Base-by-base conservation (phyloP, 768 basidiomycete genomes). In the Tubosaeta sp. region DNA sequence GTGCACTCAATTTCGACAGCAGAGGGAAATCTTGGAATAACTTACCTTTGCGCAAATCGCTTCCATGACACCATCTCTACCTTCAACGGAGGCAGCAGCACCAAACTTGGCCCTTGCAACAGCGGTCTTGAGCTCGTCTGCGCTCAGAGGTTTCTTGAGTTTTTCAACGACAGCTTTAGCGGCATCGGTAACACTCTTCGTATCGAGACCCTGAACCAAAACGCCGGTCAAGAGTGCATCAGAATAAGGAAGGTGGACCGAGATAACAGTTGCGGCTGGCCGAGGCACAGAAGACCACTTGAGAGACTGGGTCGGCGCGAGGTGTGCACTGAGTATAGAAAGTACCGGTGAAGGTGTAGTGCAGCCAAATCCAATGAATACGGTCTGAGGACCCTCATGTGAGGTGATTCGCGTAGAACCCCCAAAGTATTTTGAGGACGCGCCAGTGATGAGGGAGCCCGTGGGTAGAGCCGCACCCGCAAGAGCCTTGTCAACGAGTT, bases 181-280 rank as follows among this genome's bases (percentile, higher is more conserved):
- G 19, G 85, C 89, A 51, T 84, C 79, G 59, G 77, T 83, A 43
- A 91, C 84, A 48, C 75, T 80, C 41, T 77, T 75, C 2, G 78
- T 66, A 22, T 84, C 86, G 34, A 75, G 67, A 6, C 84, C 91
- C 65, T 89, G 84, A 33, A 97, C 74, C 48, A 91, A 71, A 51
- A 97, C 71, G 53, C 94, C 94, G 54, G 95, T 83, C 46, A 99
- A 78, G 7, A 87, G 76, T 4, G 93, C 95, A 65, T 98, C 95
- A 14, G 93, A 91, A 74, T 98, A 98, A 13, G 88, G 85, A 12
- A 94, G 76, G 64, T 90, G 81, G 48, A 97, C 83, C 11, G 86
- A 71, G 66, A 86, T 78, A 50, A 88, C 88, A 25, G 79, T 79
- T 1, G 86, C 75, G 39, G 80, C 79, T 51, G 66, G 63, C n/a